Percentiles rank a stretch among this genome's conserved stretches.
Evolutionary conservation across 345 rosid genomes (phyloP).

Genomic region (Psidium guajava): DNA sequence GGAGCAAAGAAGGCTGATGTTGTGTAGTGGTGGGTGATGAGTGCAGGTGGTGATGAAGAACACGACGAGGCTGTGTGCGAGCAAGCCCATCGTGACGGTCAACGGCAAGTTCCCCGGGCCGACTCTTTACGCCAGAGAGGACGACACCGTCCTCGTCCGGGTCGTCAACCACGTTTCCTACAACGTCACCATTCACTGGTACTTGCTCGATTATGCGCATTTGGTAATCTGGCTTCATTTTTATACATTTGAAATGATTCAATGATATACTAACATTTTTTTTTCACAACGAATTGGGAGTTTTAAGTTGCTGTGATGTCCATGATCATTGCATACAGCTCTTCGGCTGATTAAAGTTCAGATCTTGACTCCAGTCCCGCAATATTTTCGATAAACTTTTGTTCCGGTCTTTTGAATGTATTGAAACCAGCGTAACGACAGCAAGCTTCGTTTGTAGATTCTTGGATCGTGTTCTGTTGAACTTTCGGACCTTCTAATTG

Average conservation of each 20-base stretch:
- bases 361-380: background rate
- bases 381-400: background rate
- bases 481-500: background rate
- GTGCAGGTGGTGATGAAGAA: conserved; percentile 49
- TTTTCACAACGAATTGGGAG: background rate
- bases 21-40: background rate
- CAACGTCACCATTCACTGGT: conserved; percentile 73
- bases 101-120: conserved; percentile 72
- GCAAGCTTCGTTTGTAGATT: background rate
- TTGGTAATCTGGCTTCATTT: background rate
- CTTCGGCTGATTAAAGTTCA: background rate
- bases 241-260: background rate
- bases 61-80: conserved; percentile 52
- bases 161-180: conserved; percentile 46
- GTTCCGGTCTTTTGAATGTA: background rate
- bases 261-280: background rate
- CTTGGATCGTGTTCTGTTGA: background rate
- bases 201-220: background rate
- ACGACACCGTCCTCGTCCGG: conserved; percentile 41
- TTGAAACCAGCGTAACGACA: background rate
- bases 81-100: conserved; percentile 44
- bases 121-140: conserved; percentile 62
- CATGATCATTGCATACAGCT: background rate
- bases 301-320: background rate
- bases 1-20: background rate